Conservation (phyloP, 2,329 filamentous ascomycete species). For the Fusarium vanettenii region DNA sequence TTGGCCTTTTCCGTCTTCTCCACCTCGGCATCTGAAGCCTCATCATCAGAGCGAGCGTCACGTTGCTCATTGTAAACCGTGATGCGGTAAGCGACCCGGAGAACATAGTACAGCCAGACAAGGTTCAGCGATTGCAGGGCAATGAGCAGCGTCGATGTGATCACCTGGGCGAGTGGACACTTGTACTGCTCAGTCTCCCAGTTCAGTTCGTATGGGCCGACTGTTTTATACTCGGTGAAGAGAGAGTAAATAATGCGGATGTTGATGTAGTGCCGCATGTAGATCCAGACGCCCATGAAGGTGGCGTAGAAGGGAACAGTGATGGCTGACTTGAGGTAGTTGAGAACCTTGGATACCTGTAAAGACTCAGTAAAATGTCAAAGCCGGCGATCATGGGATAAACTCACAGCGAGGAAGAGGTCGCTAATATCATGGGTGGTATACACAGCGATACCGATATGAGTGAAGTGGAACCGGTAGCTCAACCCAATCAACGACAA, state of each 20-base stretch:
- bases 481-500: conserved; percentile 83
- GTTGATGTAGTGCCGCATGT: conserved; percentile 87
- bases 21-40: conserved; percentile 54
- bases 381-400: no score
- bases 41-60: conserved; percentile 76
- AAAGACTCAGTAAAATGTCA: not conserved
- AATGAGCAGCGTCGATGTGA: conserved; percentile 72
- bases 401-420: conserved; percentile 74
- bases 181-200: conserved; percentile 83
- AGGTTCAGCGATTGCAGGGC: conserved; percentile 78
- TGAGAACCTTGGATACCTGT: conserved; percentile 85
- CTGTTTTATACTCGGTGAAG: conserved; percentile 77
- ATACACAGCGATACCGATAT: conserved; percentile 92
- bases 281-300: conserved; percentile 87
- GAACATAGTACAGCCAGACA: conserved; percentile 82
- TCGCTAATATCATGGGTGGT: conserved; percentile 93
- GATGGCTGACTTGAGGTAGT: conserved; percentile 83
- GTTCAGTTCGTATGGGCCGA: conserved; percentile 79
- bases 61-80: conserved; percentile 69
- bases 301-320: conserved; percentile 84
- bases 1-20: not conserved
- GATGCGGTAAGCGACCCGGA: conserved; percentile 78
- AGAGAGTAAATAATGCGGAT: conserved; percentile 79
- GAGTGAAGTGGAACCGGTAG: conserved; percentile 95
- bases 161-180: conserved; percentile 73